phyloP scores from a whole-genome alignment of 208 protist species.

The Crithidia fasciculata region DNA sequence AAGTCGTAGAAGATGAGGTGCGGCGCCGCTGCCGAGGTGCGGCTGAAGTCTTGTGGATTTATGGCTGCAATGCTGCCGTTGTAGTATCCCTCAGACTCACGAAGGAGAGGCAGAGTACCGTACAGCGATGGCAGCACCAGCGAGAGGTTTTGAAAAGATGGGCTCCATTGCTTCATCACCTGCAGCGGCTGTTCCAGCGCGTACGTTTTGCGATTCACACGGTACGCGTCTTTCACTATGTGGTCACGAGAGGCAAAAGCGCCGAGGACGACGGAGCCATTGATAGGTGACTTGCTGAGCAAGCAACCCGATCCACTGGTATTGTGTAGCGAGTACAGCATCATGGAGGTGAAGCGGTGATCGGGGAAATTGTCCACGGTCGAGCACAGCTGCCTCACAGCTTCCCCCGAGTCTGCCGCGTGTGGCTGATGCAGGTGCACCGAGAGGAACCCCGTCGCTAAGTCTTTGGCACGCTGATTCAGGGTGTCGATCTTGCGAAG shows the following conservation, averaged over 20 bases:
- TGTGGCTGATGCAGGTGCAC: background rate
- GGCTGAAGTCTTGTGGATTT: background rate
- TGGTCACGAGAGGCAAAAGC: background rate
- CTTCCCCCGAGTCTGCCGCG: background rate
- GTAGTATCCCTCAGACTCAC: slow-evolving; percentile 23
- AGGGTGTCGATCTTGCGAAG: too few relatives aligned
- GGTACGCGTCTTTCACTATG: background rate
- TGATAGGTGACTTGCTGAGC: background rate
- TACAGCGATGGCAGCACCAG: background rate
- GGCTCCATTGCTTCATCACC: background rate
- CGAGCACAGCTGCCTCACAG: background rate
- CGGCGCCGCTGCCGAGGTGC: background rate
- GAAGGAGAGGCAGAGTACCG: background rate
- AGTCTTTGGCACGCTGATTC: background rate
- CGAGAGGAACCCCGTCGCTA: background rate
- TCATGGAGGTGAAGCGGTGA: background rate
- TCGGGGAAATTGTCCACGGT: background rate
- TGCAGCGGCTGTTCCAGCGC: background rate
- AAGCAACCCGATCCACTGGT: background rate
- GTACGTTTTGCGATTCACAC: background rate
- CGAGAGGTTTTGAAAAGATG: background rate
- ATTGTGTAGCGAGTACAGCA: background rate
- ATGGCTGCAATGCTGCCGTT: background rate
- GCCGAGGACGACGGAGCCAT: background rate
- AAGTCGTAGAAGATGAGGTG: slow-evolving; percentile 2